Conservation (phyloP, 1,284 basidiomycete genomes). For the Cerrena zonata region DNA sequence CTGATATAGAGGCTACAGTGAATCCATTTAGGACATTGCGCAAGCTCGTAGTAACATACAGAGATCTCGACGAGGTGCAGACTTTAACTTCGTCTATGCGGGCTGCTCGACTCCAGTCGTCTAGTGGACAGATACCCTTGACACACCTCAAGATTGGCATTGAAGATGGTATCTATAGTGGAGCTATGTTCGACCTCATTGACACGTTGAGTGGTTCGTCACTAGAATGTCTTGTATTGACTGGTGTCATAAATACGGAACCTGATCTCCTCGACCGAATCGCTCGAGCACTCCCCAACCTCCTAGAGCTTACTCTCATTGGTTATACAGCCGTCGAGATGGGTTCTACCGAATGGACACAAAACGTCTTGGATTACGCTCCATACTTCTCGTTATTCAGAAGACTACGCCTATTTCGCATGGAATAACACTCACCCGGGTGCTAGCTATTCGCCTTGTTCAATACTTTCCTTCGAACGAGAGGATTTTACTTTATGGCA, state of each 20-base stretch:
- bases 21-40: slow-evolving; percentile 7
- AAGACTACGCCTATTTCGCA: too few relatives aligned
- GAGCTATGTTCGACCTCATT: not conserved
- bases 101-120: not conserved
- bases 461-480: not conserved
- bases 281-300: slow-evolving; percentile 4
- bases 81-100: too few relatives aligned
- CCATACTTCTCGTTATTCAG: too few relatives aligned
- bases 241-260: slow-evolving; percentile 4
- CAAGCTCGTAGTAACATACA: not conserved
- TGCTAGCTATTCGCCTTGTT: too few relatives aligned
- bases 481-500: too few relatives aligned
- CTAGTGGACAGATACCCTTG: not conserved
- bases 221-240: slow-evolving; percentile 1
- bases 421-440: too few relatives aligned
- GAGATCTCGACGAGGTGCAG: not conserved
- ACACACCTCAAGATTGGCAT: slow-evolving; percentile 5
- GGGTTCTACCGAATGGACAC: not conserved
- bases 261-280: slow-evolving; percentile 5
- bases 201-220: slow-evolving; percentile 1
- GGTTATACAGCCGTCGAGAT: not conserved
- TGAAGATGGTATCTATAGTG: not conserved
- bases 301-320: slow-evolving; percentile 1
- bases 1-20: not conserved
- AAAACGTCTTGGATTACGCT: slow-evolving; percentile 8